Evolutionary conservation across 1,139 yeast species (phyloP).

Genomic region (Suhomyces kunorum): DNA sequence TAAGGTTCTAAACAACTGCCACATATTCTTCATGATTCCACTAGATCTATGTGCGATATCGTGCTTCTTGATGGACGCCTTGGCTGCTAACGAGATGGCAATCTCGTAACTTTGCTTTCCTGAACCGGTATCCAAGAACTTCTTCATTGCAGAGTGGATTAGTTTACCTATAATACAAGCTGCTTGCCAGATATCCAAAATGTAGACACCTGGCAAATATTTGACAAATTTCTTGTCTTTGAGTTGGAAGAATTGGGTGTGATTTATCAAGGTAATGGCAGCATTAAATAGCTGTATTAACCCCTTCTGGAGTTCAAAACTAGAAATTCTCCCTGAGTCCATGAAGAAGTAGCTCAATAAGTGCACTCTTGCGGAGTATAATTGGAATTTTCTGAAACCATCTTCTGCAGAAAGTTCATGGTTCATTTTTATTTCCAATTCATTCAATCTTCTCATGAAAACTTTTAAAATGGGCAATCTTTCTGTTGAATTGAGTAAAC

Average conservation of each 20-base stretch:
- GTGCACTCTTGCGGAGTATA: constrained; percentile 76
- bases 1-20: constrained; percentile 76
- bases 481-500: constrained; percentile 66
- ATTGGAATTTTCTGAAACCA: constrained; percentile 65
- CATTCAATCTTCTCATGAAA: constrained; percentile 69
- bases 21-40: constrained; percentile 90
- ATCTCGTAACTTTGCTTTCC: constrained; percentile 73
- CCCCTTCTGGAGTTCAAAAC: constrained; percentile 71
- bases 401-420: constrained; percentile 44
- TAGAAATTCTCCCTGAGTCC: constrained; percentile 57
- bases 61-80: constrained; percentile 83
- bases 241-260: constrained; percentile 61
- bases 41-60: constrained; percentile 92
- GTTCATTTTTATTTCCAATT: constrained; percentile 57
- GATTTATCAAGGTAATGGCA: constrained; percentile 68
- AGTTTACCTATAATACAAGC: constrained; percentile 80
- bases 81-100: constrained; percentile 69
- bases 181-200: constrained; percentile 86
- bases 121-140: constrained; percentile 63
- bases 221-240: constrained; percentile 64
- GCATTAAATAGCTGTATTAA: constrained; percentile 77
- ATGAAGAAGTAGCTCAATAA: constrained; percentile 77
- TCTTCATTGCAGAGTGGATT: constrained; percentile 69
- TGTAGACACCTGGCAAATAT: constrained; percentile 81
- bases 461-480: constrained; percentile 73